phyloP scores from a whole-genome alignment of 2,329 filamentous ascomycete species.

The Verticillium albo-atrum region DNA sequence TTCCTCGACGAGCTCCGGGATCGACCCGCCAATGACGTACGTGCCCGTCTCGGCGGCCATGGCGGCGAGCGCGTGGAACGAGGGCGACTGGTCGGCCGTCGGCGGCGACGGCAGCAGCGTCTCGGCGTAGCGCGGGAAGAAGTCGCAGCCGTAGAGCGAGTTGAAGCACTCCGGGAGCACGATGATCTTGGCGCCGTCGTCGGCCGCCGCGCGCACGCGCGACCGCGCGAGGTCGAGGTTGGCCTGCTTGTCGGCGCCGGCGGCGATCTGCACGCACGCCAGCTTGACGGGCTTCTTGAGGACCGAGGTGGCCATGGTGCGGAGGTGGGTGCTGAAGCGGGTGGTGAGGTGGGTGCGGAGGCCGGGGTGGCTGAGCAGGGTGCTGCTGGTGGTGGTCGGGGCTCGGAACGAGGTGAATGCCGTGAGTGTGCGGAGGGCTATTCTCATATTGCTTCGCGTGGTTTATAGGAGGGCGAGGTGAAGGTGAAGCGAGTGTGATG shows the following conservation, averaged over 20 bases:
- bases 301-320: conserved; percentile 30
- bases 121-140: conserved; percentile 91
- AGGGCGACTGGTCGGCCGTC: conserved; percentile 64
- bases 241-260: conserved; percentile 74
- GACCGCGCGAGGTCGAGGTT: conserved; percentile 79
- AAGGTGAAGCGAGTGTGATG: neutral
- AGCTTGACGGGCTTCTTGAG: conserved; percentile 76
- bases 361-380: too few relatives aligned
- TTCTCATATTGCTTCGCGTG: neutral
- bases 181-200: conserved; percentile 74
- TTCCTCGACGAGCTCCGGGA: conserved; percentile 63
- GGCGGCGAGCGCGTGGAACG: conserved; percentile 76
- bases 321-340: neutral
- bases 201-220: conserved; percentile 78
- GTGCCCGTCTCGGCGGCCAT: conserved; percentile 75
- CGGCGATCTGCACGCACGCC: conserved; percentile 76
- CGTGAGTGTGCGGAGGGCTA: neutral
- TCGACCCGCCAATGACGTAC: conserved; percentile 87
- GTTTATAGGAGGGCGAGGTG: neutral
- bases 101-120: conserved; percentile 75
- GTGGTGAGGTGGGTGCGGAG: neutral
- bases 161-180: conserved; percentile 99
- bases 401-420: neutral
- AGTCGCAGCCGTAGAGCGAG: conserved; percentile 87
- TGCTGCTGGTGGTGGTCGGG: too few relatives aligned